A percentile compares a stretch with the other conserved stretches of the same genome.
Evolutionary conservation across 2,329 filamentous ascomycete species (phyloP).

Genomic region (Colletotrichum sp.): DNA sequence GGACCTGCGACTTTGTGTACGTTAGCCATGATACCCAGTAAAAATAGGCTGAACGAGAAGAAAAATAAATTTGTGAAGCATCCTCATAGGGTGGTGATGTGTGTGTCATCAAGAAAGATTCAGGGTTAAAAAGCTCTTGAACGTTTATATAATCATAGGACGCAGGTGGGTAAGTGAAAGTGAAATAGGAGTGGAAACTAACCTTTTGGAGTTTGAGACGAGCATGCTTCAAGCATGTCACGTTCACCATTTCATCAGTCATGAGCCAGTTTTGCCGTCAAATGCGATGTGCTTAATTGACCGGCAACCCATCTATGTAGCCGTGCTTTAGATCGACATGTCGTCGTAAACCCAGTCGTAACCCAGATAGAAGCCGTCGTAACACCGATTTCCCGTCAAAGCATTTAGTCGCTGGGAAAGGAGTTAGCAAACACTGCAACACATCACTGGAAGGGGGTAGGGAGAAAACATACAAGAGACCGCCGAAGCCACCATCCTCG

Average conservation of each 20-base stretch:
- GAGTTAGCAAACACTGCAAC: conserved; percentile 39
- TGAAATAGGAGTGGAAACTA: conserved; percentile 36
- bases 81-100: conserved; percentile 66
- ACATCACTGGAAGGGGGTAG: not conserved
- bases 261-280: conserved; percentile 21
- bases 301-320: conserved; percentile 55
- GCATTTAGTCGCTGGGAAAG: conserved; percentile 59
- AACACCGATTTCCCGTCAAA: conserved; percentile 41
- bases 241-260: conserved; percentile 24
- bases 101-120: conserved; percentile 61
- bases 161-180: conserved; percentile 21
- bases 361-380: conserved; percentile 40
- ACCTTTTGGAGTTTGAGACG: conserved; percentile 40
- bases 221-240: conserved; percentile 23
- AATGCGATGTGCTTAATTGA: conserved; percentile 39
- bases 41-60: conserved; percentile 23
- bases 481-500: conserved; percentile 75
- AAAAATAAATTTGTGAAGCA: conserved; percentile 24
- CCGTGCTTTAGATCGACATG: conserved; percentile 40
- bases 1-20: conserved; percentile 14
- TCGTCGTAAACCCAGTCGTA: conserved; percentile 50
- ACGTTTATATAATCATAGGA: conserved; percentile 61
- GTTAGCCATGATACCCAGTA: conserved; percentile 44
- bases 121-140: conserved; percentile 76
- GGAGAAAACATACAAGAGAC: conserved; percentile 68